Percentiles rank a stretch among this genome's conserved stretches.
Conservation (phyloP, 2,329 filamentous ascomycete genomes). For the Cryoendolithus antarcticus region DNA sequence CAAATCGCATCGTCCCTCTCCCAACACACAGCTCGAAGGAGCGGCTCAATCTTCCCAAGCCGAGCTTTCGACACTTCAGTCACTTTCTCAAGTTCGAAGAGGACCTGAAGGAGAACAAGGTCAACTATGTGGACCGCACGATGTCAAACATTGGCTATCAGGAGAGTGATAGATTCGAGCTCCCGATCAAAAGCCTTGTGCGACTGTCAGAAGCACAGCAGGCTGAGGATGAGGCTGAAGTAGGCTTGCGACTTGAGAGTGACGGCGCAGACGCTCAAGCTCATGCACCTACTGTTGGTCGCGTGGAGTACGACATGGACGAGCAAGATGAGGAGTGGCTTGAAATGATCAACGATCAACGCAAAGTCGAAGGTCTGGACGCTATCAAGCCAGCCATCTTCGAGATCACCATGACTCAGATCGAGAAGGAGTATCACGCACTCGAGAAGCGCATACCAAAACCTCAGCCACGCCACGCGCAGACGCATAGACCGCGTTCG, state of each 20-base stretch:
- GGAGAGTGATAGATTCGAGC: conserved; percentile 78
- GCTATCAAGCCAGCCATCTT: conserved; percentile 86
- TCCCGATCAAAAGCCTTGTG: conserved; percentile 60
- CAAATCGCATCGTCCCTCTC: conserved; percentile 60
- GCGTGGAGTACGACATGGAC: conserved; percentile 99
- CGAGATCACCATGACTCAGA: conserved; percentile 96
- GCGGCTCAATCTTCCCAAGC: conserved; percentile 62
- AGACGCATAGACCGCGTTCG: conserved; percentile 83
- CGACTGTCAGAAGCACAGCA: conserved; percentile 49
- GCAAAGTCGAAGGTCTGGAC: conserved; percentile 62
- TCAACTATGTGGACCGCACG: conserved; percentile 82
- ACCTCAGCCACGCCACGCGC: conserved; percentile 87
- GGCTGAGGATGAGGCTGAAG: conserved; percentile 51
- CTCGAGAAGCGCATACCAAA: conserved; percentile 95
- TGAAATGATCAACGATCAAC: conserved; percentile 65
- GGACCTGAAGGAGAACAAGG: conserved; percentile 66
- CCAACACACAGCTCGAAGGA: conserved; percentile 71
- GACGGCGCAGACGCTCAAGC: conserved; percentile 47
- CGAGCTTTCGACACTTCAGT: conserved; percentile 63
- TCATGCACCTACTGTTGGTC: conserved; percentile 46
- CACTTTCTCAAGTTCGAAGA: conserved; percentile 73
- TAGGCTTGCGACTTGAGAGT: conserved; percentile 36
- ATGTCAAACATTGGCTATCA: conserved; percentile 96
- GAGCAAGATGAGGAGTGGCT: conserved; percentile 98
- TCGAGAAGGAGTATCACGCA: conserved; percentile 96